Percentiles rank a stretch among this genome's conserved stretches.
Conservation (phyloP, 1,284 basidiomycete species). For the Schizophyllum amplum region DNA sequence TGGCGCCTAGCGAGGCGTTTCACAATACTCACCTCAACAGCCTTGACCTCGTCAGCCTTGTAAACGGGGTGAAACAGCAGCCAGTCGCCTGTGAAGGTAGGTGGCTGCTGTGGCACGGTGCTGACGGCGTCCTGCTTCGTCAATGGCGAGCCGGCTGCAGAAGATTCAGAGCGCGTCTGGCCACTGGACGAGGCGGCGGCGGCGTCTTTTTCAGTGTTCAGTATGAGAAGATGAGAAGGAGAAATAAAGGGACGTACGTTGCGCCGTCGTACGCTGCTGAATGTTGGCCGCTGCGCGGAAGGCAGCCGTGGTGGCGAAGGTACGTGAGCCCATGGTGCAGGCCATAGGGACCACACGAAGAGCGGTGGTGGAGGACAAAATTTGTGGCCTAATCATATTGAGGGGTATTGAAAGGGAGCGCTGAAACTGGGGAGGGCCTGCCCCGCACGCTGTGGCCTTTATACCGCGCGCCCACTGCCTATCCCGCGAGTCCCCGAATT, state of each 20-base stretch:
- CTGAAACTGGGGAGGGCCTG: neutral
- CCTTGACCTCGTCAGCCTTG: constrained; percentile 66
- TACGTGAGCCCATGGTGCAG: neutral
- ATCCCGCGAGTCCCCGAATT: neutral
- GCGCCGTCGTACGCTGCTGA: neutral
- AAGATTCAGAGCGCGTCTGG: neutral
- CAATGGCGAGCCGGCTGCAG: constrained; percentile 3
- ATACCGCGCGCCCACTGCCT: neutral
- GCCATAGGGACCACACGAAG: neutral
- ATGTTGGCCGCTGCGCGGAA: neutral
- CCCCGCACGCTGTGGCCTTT: neutral
- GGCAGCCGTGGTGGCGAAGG: neutral
- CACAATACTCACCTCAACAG: constrained; percentile 48
- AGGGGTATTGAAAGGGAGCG: neutral
- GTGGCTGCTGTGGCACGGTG: constrained; percentile 39
- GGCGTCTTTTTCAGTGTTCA: no score
- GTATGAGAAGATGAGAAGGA: neutral
- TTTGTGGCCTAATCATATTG: neutral
- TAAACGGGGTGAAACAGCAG: constrained; percentile 82
- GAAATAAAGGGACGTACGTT: neutral
- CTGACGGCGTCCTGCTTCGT: constrained; percentile 29
- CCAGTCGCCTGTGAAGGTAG: constrained; percentile 54
- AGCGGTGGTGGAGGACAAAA: neutral
- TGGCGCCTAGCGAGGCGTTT: neutral
- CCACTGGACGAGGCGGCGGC: neutral